A percentile compares a stretch with the other conserved stretches of the same genome.
Conservation (phyloP, 495 filamentous ascomycete genomes). For the Xylaria venustula region DNA sequence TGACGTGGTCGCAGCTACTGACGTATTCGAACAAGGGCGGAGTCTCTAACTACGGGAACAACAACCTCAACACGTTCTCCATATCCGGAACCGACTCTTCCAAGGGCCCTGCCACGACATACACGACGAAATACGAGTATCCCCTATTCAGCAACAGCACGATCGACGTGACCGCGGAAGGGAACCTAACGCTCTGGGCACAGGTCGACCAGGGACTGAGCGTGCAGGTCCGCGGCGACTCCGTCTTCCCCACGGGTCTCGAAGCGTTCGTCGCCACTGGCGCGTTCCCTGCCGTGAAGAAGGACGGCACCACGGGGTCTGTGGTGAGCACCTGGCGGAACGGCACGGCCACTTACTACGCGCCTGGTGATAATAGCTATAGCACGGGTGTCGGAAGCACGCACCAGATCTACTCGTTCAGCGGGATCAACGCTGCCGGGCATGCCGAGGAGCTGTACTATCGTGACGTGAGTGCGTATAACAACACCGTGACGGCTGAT, state of each 20-base stretch:
- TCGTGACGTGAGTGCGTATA: constrained; percentile 31
- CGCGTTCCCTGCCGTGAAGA: not conserved
- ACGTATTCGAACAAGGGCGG: constrained; percentile 58
- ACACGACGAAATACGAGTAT: constrained; percentile 56
- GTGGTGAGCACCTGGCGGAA: constrained; percentile 52
- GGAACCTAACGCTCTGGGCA: constrained; percentile 60
- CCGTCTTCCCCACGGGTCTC: constrained; percentile 61
- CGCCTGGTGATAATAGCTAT: constrained; percentile 42
- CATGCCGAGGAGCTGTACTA: constrained; percentile 29
- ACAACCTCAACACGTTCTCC: constrained; percentile 60
- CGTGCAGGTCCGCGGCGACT: constrained; percentile 49
- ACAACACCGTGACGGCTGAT: constrained; percentile 24
- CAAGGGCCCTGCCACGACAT: constrained; percentile 29
- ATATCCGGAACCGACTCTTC: constrained; percentile 60
- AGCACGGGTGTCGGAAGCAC: constrained; percentile 53
- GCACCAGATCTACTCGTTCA: constrained; percentile 55
- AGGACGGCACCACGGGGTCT: constrained; percentile 35
- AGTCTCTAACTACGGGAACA: constrained; percentile 56
- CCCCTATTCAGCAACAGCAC: constrained; percentile 61
- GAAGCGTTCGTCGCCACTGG: constrained; percentile 41
- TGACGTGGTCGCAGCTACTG: constrained; percentile 63
- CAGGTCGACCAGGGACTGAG: constrained; percentile 59
- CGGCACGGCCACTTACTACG: constrained; percentile 54
- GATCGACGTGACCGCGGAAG: constrained; percentile 41
- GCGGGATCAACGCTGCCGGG: constrained; percentile 18